These are phyloP conservation scores for Geotrichum phurueaensis DNA, from an alignment of 1,139 yeast genomes.

Conservation along the genomic window DNA sequence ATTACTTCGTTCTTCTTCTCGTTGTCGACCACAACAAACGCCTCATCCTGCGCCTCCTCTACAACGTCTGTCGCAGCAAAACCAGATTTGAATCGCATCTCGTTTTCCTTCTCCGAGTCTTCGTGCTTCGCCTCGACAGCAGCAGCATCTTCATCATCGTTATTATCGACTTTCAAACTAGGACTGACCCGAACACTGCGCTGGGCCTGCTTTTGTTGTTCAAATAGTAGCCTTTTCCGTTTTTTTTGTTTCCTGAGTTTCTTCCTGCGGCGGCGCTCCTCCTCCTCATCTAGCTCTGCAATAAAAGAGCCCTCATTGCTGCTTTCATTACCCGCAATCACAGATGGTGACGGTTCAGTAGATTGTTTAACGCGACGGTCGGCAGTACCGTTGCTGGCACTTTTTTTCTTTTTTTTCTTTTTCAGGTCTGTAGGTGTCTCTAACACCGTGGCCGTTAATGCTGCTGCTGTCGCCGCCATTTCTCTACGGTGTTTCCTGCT, in stretches of 20 bases:
- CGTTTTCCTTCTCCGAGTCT: background rate
- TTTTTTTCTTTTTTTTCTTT: background rate
- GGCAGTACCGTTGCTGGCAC: background rate
- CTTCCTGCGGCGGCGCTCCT: background rate
- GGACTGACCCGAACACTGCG: background rate
- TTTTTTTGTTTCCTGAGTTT: background rate
- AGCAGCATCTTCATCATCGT: background rate
- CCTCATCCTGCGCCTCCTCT: background rate
- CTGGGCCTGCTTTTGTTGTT: background rate
- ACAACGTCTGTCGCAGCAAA: background rate
- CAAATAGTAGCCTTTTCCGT: background rate
- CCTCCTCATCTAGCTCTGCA: background rate
- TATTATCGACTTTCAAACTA: background rate
- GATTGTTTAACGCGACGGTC: background rate
- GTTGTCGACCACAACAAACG: background rate
- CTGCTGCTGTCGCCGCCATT: too few relatives aligned
- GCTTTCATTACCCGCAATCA: background rate
- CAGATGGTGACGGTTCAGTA: background rate
- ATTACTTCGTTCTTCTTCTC: background rate
- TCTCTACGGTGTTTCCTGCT: background rate
- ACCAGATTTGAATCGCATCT: background rate
- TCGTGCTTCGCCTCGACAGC: background rate
- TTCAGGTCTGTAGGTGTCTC: background rate
- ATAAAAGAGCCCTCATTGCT: background rate
- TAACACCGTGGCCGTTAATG: background rate